Evolutionary conservation across 2,329 filamentous ascomycete species (phyloP), one percentile per base, ranked within the genome.

Genomic region (Acephala macrosclerotiorum): DNA sequence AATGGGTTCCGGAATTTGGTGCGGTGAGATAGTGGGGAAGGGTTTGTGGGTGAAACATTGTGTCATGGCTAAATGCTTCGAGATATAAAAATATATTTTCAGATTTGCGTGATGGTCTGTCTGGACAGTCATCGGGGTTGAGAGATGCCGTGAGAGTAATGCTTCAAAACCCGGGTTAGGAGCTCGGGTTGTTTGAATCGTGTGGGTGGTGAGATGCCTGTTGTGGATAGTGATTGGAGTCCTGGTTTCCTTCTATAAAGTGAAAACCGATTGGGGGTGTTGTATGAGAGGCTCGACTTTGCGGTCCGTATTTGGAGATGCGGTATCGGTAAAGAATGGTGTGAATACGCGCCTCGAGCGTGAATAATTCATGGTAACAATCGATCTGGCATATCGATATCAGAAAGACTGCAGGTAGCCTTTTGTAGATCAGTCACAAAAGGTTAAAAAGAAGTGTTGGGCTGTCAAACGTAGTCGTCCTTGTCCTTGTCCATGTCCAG

Each of bases 41-140:
- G 56, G 55, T 20, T 58, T 47, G 29, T 56, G 45, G 56, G 38
- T 65, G 66, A 64, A 58, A 64, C 58, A 55, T 57, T 63, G 66
- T 65, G 57, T 60, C 65, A 49, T 49, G 58, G 55, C 55, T 58
- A 42, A 58, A 58, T 58, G 12, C 9, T 12, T 14, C 11, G 25
- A 53, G 22, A 33, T 53, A 33, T 53, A 53, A 29, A 33, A 53
- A 58, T 22, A 42, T 58, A 58, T 38, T 61, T 25, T 40, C 55
- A 42, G n/a, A 64, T 25, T 36, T 35, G n/a, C 6, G 51, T 47
- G 38, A 36, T 49, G 45, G 45, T 49, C 49, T 53, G 22, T n/a
- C n/a, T n/a, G n/a, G n/a, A n/a, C n/a, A n/a, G 49, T 33, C 26
- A 22, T 29, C 18, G 45, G 45, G n/a, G n/a, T 53, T 33, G 49